phyloP scores from a whole-genome alignment of 139 green algal genomes.

The Tetraselmis chui region DNA sequence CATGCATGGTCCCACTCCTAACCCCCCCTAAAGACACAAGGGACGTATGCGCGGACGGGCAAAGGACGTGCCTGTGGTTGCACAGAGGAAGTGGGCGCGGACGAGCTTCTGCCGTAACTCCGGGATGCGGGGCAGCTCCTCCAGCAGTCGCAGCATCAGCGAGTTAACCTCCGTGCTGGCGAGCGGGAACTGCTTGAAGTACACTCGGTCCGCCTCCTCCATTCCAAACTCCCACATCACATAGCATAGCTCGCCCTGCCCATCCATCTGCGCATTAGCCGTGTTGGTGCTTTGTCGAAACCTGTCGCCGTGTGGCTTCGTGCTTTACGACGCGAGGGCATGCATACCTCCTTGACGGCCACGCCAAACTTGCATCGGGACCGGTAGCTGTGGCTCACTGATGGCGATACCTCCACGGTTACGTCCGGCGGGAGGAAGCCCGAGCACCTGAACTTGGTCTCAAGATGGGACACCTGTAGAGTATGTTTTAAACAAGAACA shows the following conservation, averaged over 20 bases:
- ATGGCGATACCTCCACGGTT: background rate
- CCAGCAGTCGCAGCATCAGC: background rate
- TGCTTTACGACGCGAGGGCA: background rate
- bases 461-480: background rate
- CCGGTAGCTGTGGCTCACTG: background rate
- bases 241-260: background rate
- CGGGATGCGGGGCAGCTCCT: background rate
- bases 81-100: background rate
- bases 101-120: background rate
- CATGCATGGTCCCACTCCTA: no score
- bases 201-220: background rate
- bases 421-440: background rate
- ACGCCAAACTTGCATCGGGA: background rate
- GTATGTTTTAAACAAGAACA: background rate
- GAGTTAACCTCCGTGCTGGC: background rate
- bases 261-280: no score
- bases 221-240: background rate
- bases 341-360: background rate
- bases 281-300: no score
- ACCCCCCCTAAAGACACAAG: no score
- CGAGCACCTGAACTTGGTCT: background rate
- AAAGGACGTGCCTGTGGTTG: background rate
- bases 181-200: background rate
- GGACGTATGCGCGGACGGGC: no score
- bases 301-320: no score